Evolutionary conservation across 805 yeast species (phyloP), one percentile per base, ranked within the genome.

Genomic region (Candida odintsovae): DNA sequence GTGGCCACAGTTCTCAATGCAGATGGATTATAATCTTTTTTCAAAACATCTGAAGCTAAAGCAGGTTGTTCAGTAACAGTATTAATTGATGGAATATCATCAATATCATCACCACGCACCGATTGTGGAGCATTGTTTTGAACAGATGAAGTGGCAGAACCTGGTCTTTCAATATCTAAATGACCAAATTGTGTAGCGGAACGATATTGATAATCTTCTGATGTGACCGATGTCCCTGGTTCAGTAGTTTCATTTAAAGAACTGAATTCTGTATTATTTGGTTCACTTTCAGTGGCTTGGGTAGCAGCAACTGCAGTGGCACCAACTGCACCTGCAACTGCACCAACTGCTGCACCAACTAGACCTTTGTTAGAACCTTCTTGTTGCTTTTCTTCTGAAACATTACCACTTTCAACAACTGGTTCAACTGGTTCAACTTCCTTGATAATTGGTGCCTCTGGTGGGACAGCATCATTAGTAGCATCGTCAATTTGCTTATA

Each of bases 41-140:
- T 53, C 13, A 67, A 50, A 10, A 63, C 65, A 44, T 64, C 67
- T 12, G 64, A 50, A 18, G 69, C 62, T 15, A 56, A 41, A 11
- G 65, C 68, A 10, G 63, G 54, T 33, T 50, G 48, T 29, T 56
- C 66, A 42, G 60, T 59, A 31, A 57, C 49, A 19, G 54, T 62
- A 12, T 44, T 54, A 22, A 43, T 44, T 53, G 19, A 45, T 21
- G 62, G 55, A 12, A 59, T 54, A 16, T 68, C 68, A 12, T 63
- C 65, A 43, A 54, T 59, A 28, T 63, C 71, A 50, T 82, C 96
- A 51, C 86, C 96, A 50, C 96, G 80, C 8, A 89, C 95, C 20
- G 96, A 86, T 65, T 81, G 78, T 0, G 97, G 90, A 2, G 97
- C 89, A 63, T 92, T 90, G 67, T 90, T 90, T 57, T 86, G 92